These are phyloP conservation scores for Neoboletus magnificus DNA, from an alignment of 768 basidiomycete species.

Conservation along the genomic window DNA sequence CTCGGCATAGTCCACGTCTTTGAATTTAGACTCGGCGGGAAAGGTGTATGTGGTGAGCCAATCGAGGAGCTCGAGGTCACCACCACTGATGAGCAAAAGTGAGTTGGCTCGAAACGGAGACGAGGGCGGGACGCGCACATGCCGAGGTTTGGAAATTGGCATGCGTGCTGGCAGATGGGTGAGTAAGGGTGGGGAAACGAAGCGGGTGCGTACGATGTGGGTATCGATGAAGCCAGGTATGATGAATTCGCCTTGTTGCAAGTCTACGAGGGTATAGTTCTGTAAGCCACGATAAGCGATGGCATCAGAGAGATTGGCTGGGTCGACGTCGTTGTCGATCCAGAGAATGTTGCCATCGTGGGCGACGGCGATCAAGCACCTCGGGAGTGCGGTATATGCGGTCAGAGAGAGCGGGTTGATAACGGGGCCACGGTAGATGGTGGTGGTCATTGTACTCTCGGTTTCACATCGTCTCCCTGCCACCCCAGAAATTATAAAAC, in stretches of 20 bases:
- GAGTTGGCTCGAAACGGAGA: neutral
- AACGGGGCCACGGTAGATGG: constrained; percentile 56
- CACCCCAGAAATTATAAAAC: constrained; percentile 44
- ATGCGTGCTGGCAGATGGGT: constrained; percentile 27
- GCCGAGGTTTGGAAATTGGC: constrained; percentile 45
- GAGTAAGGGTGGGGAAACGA: neutral
- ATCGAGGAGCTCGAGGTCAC: constrained; percentile 81
- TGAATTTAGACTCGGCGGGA: constrained; percentile 79
- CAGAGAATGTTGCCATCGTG: constrained; percentile 61
- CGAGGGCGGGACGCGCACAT: constrained; percentile 18
- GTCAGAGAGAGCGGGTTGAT: constrained; percentile 50
- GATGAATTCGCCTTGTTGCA: constrained; percentile 61
- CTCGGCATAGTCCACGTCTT: constrained; percentile 64
- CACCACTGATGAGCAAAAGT: constrained; percentile 50
- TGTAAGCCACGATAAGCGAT: constrained; percentile 50
- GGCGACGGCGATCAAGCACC: constrained; percentile 53
- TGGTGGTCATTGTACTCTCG: constrained; percentile 23
- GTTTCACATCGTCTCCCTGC: neutral
- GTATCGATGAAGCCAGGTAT: constrained; percentile 92
- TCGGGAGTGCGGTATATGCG: constrained; percentile 44
- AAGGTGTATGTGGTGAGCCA: constrained; percentile 88
- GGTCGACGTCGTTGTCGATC: constrained; percentile 59
- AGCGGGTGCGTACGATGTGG: constrained; percentile 62
- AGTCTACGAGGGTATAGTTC: constrained; percentile 30
- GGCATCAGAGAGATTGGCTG: constrained; percentile 44